Evolutionary conservation across 2,329 filamentous ascomycete species (phyloP).

Genomic region (Chaetothyriales sp.): DNA sequence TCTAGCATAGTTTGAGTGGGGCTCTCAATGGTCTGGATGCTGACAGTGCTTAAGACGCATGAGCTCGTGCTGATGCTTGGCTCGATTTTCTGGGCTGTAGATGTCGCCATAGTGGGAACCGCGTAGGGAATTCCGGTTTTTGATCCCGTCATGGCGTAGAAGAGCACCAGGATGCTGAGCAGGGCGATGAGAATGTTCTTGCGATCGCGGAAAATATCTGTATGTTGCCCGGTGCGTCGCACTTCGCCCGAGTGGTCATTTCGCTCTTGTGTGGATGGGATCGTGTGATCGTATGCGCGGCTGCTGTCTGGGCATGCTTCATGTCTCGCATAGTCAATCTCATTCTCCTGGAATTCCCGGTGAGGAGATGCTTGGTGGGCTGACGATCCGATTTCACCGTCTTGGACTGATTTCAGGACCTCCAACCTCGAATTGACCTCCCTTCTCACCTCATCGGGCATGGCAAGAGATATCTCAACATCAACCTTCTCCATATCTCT

Average conservation of each 20-base stretch:
- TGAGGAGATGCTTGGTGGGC: background rate
- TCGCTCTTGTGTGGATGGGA: constrained; percentile 1
- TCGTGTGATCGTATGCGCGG: background rate
- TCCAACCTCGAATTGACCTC: constrained; percentile 34
- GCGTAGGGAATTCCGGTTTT: background rate
- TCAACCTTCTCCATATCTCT: constrained; percentile 98
- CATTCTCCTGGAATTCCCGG: background rate
- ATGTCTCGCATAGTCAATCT: background rate
- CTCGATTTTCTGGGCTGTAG: background rate
- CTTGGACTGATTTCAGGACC: constrained; percentile 27
- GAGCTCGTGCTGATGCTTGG: background rate
- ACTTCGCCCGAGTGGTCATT: constrained; percentile 36
- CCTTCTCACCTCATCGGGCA: constrained; percentile 39
- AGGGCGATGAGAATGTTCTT: constrained; percentile 39
- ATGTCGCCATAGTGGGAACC: background rate
- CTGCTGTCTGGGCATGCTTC: constrained; percentile 13
- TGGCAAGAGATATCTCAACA: constrained; percentile 68
- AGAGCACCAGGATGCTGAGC: constrained; percentile 31
- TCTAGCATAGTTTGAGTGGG: background rate
- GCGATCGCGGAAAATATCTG: constrained; percentile 39
- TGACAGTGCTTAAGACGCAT: background rate
- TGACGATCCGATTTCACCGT: constrained; percentile 3
- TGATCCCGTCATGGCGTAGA: constrained; percentile 22
- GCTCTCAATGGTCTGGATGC: background rate
- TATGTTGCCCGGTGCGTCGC: constrained; percentile 40